Percentiles rank a stretch among this genome's conserved stretches.
Evolutionary conservation across 495 filamentous ascomycete species (phyloP).

Genomic region (Lentithecium fluviatile): DNA sequence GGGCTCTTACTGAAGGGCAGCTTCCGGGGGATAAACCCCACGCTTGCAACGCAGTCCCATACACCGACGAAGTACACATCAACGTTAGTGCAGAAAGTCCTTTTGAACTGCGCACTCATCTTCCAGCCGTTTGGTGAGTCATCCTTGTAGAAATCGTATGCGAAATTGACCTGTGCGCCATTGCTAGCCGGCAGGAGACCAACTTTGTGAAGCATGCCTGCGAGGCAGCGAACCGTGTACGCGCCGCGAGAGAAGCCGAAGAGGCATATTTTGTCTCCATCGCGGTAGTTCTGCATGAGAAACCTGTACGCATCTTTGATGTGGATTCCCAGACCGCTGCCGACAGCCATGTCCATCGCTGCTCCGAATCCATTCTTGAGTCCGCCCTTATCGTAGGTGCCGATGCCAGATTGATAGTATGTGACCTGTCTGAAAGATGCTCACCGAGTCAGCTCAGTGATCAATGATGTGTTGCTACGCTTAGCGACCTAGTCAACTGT

Average conservation of each 20-base stretch:
- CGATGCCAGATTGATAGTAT: conserved; percentile 48
- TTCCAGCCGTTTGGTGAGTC: conserved; percentile 41
- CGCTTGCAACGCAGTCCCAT: conserved; percentile 47
- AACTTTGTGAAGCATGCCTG: conserved; percentile 44
- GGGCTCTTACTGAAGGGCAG: conserved; percentile 45
- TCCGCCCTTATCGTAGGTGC: conserved; percentile 44
- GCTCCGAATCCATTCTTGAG: conserved; percentile 40
- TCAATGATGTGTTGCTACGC: too few relatives aligned
- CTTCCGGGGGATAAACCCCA: conserved; percentile 44
- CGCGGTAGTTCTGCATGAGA: conserved; percentile 44
- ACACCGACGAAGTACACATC: conserved; percentile 45
- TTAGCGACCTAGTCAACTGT: too few relatives aligned
- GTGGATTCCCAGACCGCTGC: conserved; percentile 43
- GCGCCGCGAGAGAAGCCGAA: conserved; percentile 47
- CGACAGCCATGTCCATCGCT: conserved; percentile 45
- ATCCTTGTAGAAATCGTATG: conserved; percentile 47
- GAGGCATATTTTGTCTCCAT: conserved; percentile 45
- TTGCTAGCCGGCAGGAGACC: conserved; percentile 45
- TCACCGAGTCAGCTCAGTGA: too few relatives aligned
- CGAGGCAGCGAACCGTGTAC: conserved; percentile 43
- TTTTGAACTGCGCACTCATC: conserved; percentile 44
- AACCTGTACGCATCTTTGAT: conserved; percentile 47
- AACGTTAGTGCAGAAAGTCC: conserved; percentile 46
- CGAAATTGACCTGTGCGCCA: conserved; percentile 42
- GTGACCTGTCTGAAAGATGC: conserved; percentile 35